Evolutionary conservation across 495 filamentous ascomycete species (phyloP), one percentile per base, ranked within the genome.

Genomic region (Penicillium verhagenii): DNA sequence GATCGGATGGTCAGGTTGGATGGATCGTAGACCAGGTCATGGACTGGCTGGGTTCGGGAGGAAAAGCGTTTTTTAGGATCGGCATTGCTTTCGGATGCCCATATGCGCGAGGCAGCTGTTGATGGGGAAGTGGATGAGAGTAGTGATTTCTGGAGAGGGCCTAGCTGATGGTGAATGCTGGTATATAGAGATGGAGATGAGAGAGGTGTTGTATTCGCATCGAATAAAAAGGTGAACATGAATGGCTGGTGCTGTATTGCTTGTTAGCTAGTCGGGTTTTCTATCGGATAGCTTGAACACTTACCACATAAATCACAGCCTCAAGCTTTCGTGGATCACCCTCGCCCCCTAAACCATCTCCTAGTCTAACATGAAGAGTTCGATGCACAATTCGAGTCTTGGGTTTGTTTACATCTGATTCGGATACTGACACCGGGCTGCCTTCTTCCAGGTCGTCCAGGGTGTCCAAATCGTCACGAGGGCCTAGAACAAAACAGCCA

Each of bases 171-270:
- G 60, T 96, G 91, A 21, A 98, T 80, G 26, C 84, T 85, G 14
- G 85, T 79, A 72, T 97, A 97, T 59, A 96, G 84, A 0, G 80
- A 73, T 3, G 86, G 77, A 42, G 82, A 82, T 14, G 82, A 75
- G 6, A 96, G 77, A 19, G 85, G 78, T 31, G 82, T 78, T 1
- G 91, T 87, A 35, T 76, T 73, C 11, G 85, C 79, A 43, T 88
- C 79, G 72, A 97, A 97, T 14, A 98, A 77, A 60, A 97, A 90
- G 4, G 90, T 86, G 69, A 91, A 96, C 50, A 96, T 87, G 71
- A 97, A 97, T 3, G 94, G 94, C 64, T 82, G 83, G 60, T 90
- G 86, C 72, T 77, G 52, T 50, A 19, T 50, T 20, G 31, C n/a
- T 4, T 25, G 49, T 42, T 40, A 42, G 49, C 23, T 18, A 23